Evolutionary conservation across 768 basidiomycete species (phyloP).

Genomic region (Coprinellus aureogranulatus): DNA sequence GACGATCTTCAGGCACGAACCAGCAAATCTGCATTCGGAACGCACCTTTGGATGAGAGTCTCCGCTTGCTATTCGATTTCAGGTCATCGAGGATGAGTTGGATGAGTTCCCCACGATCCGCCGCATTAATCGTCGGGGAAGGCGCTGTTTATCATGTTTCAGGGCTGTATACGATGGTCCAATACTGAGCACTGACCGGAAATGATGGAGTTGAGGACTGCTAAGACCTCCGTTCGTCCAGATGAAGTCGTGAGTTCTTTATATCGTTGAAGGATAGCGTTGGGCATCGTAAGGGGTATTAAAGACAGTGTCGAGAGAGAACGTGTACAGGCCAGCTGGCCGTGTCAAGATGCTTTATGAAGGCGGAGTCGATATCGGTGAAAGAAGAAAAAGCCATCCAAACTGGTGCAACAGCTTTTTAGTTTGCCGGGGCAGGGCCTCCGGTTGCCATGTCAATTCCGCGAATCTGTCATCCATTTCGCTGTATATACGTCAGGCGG

Average conservation of each 20-base stretch:
- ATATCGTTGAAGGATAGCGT: slow-evolving; percentile 43
- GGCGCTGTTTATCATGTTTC: slow-evolving; percentile 33
- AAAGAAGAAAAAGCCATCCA: background rate
- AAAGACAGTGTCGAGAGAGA: slow-evolving; percentile 2
- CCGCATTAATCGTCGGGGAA: slow-evolving; percentile 45
- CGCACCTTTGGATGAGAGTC: slow-evolving; percentile 57
- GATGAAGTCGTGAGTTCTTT: slow-evolving; percentile 47
- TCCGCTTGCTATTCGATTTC: slow-evolving; percentile 40
- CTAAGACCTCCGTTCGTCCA: slow-evolving; percentile 41
- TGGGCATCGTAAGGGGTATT: slow-evolving; percentile 36
- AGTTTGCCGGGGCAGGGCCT: background rate
- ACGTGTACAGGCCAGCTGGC: slow-evolving; percentile 2
- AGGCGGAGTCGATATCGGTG: slow-evolving; percentile 1
- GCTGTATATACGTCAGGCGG: no score
- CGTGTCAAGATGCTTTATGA: background rate
- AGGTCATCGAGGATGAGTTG: slow-evolving; percentile 62
- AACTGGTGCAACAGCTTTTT: no score
- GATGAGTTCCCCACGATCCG: slow-evolving; percentile 54
- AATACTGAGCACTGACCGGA: slow-evolving; percentile 35
- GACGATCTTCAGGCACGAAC: slow-evolving; percentile 6
- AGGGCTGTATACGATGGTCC: background rate
- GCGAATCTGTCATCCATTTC: background rate
- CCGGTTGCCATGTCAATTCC: slow-evolving; percentile 12
- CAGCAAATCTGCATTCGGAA: background rate
- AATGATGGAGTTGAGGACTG: slow-evolving; percentile 50